Conservation (phyloP, 2,329 filamentous ascomycete genomes). For the Aureobasidium subglaciale region DNA sequence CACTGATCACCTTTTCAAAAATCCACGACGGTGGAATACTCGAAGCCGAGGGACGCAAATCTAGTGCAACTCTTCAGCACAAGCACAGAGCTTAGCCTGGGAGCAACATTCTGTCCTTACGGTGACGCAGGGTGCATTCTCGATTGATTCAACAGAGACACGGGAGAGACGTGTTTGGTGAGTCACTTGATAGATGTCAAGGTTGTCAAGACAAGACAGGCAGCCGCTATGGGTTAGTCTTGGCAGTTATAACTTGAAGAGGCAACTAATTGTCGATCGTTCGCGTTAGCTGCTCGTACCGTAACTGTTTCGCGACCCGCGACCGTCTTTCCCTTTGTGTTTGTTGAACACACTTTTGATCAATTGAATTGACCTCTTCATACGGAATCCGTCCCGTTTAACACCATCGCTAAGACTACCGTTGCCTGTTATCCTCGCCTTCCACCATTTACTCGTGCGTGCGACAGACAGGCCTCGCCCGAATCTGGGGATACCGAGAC, state of each 20-base stretch:
- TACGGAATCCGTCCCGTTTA: not conserved
- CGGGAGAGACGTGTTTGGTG: not conserved
- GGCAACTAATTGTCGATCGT: not conserved
- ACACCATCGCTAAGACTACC: not conserved
- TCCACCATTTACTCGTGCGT: not conserved
- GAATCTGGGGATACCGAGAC: constrained; percentile 10
- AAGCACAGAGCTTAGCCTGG: not conserved
- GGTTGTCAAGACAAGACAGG: not conserved
- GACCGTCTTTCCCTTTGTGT: not conserved
- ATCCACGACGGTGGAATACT: no score
- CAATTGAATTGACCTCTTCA: not conserved
- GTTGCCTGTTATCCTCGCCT: not conserved
- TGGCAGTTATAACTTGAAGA: not conserved
- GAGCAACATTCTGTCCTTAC: not conserved
- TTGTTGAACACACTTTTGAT: not conserved
- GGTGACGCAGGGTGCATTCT: no score
- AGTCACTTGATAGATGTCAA: not conserved
- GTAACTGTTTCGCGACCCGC: not conserved
- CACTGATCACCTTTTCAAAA: not conserved
- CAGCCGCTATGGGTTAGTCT: not conserved
- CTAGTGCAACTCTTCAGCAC: not conserved
- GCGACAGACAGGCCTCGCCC: not conserved
- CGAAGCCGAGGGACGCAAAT: not conserved
- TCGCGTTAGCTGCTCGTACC: not conserved
- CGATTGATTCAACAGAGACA: not conserved